Base-by-base conservation (phyloP, 1,139 yeast species). In the Blastobotrys capitulatus region DNA sequence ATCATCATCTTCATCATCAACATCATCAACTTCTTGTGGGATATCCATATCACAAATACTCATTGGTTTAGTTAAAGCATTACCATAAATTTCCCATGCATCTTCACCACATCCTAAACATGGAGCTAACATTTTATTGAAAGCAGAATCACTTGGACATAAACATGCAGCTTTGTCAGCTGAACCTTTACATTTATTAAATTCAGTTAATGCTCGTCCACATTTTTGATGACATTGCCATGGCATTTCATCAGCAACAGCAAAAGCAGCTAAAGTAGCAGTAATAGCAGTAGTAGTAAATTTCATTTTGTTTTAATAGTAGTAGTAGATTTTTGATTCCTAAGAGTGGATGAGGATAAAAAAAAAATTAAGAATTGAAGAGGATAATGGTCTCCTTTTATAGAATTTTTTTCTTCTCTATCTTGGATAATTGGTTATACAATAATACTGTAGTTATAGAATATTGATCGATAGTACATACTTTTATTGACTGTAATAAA, bases 151-250 rank as follows among this genome's bases (percentile, higher is more conserved):
- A 15, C 25, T 15, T 19, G 34, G n/a, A 25, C 46, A 43, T 13
- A 35, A 19, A 25, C 46, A 43, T 6, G 35, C 18, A 6, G 35
- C 18, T 10, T n/a, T 13, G 16, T 43, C 18, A n/a, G 39, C 15
- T 15, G 46, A 6, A 13, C 40, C 40, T 31, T 39, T 43, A 38
- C 47, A 47, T 26, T 39, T 38, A 44, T 47, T 32, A 25, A 31
- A 43, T n/a, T 43, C 46, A 32, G 47, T 38, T 39, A 47, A 15
- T 4, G 50, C 50, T 43, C 39, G 42, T 29, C 50, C 50, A 22
- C 50, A 47, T 29, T 38, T 44, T 19, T 38, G 36, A 22, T 47
- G 43, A 31, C 50, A 47, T 43, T 47, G 50, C n/a, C n/a, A n/a
- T 38, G 50, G 47, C 13, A 34, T 38, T 16, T 26, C 34, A 10